phyloP scores from a whole-genome alignment of 2,329 filamentous ascomycete species.

The Knoxdaviesia proteae region DNA sequence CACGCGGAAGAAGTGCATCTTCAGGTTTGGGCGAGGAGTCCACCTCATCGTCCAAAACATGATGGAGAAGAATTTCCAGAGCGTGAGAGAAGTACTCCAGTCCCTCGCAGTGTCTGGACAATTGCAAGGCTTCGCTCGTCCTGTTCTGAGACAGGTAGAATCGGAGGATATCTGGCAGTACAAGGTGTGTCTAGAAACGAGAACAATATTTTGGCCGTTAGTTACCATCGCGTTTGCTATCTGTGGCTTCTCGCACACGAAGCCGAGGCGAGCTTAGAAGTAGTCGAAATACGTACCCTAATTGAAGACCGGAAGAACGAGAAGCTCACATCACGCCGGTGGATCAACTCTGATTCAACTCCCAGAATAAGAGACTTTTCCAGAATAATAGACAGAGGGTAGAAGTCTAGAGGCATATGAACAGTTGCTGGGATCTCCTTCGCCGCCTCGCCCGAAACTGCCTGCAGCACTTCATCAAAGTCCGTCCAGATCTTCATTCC shows the following conservation, averaged over 20 bases:
- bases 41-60: conserved; percentile 86
- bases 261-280: neutral
- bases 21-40: conserved; percentile 46
- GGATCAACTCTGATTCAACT: conserved; percentile 81
- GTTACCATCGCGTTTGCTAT: too few species aligned
- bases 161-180: conserved; percentile 71
- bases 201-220: neutral
- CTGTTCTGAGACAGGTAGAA: conserved; percentile 58
- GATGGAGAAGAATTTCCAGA: conserved; percentile 76
- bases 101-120: conserved; percentile 70
- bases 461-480: conserved; percentile 61
- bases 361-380: conserved; percentile 79
- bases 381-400: conserved; percentile 72
- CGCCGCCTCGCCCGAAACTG: conserved; percentile 40
- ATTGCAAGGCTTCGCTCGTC: conserved; percentile 56
- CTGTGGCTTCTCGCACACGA: too few species aligned
- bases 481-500: conserved; percentile 79
- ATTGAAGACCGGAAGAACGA: conserved; percentile 77
- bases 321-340: conserved; percentile 78
- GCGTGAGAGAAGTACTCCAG: conserved; percentile 87
- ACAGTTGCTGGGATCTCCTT: conserved; percentile 57
- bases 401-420: conserved; percentile 77
- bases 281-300: conserved; percentile 36
- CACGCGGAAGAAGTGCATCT: conserved; percentile 41
- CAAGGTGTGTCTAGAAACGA: conserved; percentile 55